A percentile compares a stretch with the other conserved stretches of the same genome.
These are phyloP conservation scores for Yamadazyma endophytica DNA, from an alignment of 805 yeast species.

Conservation along the genomic window DNA sequence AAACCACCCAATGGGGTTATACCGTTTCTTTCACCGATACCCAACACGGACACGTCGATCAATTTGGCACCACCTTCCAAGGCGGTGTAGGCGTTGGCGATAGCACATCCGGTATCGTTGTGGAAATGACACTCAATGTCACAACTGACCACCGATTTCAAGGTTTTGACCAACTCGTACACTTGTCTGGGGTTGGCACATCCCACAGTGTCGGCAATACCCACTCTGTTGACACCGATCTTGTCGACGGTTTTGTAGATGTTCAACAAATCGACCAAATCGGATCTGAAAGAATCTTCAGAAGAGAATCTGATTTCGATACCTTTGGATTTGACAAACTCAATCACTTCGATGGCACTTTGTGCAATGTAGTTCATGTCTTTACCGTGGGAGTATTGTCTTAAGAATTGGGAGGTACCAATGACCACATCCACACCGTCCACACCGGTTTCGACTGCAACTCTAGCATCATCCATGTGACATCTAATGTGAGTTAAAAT, in stretches of 20 bases:
- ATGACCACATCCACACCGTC: slow-evolving; percentile 99
- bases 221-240: slow-evolving; percentile 97
- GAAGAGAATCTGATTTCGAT: slow-evolving; percentile 95
- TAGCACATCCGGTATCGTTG: slow-evolving; percentile 98
- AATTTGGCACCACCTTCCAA: slow-evolving; percentile 95
- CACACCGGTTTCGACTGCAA: slow-evolving; percentile 97
- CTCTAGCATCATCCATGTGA: slow-evolving; percentile 97
- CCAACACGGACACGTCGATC: slow-evolving; percentile 92
- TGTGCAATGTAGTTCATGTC: slow-evolving; percentile 98
- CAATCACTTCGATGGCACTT: slow-evolving; percentile 93
- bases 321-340: slow-evolving; percentile 94
- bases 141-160: slow-evolving; percentile 89
- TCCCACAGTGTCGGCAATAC: slow-evolving; percentile 99
- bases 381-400: slow-evolving; percentile 95
- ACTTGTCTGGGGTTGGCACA: slow-evolving; percentile 99
- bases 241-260: slow-evolving; percentile 95
- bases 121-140: slow-evolving; percentile 99
- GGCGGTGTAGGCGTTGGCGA: slow-evolving; percentile 97
- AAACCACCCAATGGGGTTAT: slow-evolving; percentile 96
- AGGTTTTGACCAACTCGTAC: slow-evolving; percentile 90
- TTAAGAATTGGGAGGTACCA: slow-evolving; percentile 92
- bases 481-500: slow-evolving; percentile 95
- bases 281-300: slow-evolving; percentile 96
- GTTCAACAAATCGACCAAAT: slow-evolving; percentile 89
- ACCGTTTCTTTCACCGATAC: slow-evolving; percentile 99